A percentile compares a stretch with the other conserved stretches of the same genome.
These are phyloP conservation scores for Plantago coronopus DNA, from an alignment of 305 asterid species.

Conservation along the genomic window DNA sequence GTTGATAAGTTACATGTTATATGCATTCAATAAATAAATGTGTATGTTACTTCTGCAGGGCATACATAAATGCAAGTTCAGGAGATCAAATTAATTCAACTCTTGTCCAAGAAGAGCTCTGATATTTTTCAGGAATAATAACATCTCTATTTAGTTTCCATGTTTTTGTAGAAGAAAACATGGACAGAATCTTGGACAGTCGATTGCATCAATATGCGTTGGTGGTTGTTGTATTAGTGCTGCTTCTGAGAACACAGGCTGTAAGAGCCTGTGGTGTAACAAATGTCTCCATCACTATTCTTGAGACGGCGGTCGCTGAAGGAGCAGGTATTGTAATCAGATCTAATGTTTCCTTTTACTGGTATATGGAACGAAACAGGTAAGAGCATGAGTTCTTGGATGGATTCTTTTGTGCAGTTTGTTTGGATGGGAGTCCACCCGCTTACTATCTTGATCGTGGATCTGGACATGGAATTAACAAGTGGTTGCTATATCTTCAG, in stretches of 20 bases:
- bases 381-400: not conserved
- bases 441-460: constrained; percentile 8
- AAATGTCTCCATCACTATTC: constrained; percentile 1
- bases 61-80: not conserved
- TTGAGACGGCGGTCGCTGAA: constrained; percentile 2
- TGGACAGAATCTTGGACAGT: constrained; percentile 1
- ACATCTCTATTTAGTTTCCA: not conserved
- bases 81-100: not conserved
- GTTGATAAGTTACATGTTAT: no score
- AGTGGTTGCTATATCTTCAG: constrained; percentile 3
- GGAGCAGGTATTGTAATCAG: constrained; percentile 6
- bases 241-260: not conserved
- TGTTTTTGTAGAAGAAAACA: constrained; percentile 3
- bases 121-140: no score
- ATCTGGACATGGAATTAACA: constrained; percentile 1
- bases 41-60: no score
- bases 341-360: not conserved
- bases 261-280: not conserved
- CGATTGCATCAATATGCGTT: not conserved
- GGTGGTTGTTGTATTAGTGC: not conserved
- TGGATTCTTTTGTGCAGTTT: not conserved
- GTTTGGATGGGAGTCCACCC: constrained; percentile 11
- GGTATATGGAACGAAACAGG: not conserved
- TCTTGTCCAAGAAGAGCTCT: not conserved
- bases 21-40: no score